Base-by-base conservation (phyloP, 2,329 filamentous ascomycete genomes). In the Chalaropsis thielavioides region DNA sequence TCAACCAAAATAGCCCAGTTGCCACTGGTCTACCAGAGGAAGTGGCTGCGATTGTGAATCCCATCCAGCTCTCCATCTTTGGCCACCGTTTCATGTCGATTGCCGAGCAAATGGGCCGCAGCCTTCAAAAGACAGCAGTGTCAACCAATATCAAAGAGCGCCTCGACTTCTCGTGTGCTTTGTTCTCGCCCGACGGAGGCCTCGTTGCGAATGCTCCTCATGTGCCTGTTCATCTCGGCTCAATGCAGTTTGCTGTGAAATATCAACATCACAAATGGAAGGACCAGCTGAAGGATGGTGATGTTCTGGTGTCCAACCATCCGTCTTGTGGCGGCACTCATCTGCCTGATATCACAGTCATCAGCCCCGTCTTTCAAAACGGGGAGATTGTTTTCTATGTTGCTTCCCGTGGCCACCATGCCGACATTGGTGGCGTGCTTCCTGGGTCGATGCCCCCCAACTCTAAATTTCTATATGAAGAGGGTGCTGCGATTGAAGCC, bases 1-100 rank as follows among this genome's bases (percentile, higher is more conserved):
- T 58, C 27, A 27, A 6, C 31, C 24, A 31, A 17, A 1, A 58
- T 8, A 31, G 5, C 17, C 15, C 59, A 5, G 17, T 31, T 35
- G 15, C 31, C 4, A 44, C 5, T n/a, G 8, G 13, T 4, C 15
- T 40, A 8, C 13, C 27, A n/a, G 10, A 24, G 43, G 15, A 8
- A 5, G 22, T 35, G 2, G 8, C 27, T n/a, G 15, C 63, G 66
- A 67, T 67, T 10, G 67, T 70, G 2, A 87, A 92, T 71, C 88
- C 88, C 0, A 89, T 92, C 69, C 81, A 90, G 76, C 79, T 92
- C 2, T 88, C 84, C 69, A 88, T 92, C 65, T 92, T 92, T 70
- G 87, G 86, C 0, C 88, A 92, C 72, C 81, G 89, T 6, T 92
- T 92, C 75, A 92, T 92, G 89, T 86, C 87, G 1, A 90, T 92